Evolutionary conservation across 768 basidiomycete genomes (phyloP).

Genomic region (Boletus bicolor): DNA sequence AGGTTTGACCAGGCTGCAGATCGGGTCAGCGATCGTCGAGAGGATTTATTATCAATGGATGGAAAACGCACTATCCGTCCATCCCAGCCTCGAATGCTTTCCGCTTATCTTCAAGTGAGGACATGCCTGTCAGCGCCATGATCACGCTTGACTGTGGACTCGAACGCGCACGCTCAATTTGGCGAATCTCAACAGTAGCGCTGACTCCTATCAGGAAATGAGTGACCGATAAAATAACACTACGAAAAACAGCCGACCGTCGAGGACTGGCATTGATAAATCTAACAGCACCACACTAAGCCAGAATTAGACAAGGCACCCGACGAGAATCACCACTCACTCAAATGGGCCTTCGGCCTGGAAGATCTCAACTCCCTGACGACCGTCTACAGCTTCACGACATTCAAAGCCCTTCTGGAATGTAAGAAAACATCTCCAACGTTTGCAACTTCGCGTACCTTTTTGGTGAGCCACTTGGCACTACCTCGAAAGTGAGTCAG

Average conservation of each 20-base stretch:
- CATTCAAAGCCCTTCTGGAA: slow-evolving; percentile 61
- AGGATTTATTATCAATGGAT: not conserved
- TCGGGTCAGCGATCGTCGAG: not conserved
- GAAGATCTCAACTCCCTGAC: slow-evolving; percentile 78
- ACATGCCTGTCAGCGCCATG: slow-evolving; percentile 90
- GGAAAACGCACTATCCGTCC: slow-evolving; percentile 83
- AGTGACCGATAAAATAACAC: not conserved
- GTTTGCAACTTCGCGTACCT: slow-evolving; percentile 27
- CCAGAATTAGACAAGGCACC: not conserved
- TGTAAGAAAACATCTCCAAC: not conserved
- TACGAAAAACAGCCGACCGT: slow-evolving; percentile 48
- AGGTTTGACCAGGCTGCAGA: slow-evolving; percentile 81
- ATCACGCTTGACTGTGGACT: slow-evolving; percentile 48
- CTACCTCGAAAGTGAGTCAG: slow-evolving; percentile 27
- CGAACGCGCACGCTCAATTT: slow-evolving; percentile 53
- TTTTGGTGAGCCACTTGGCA: slow-evolving; percentile 65
- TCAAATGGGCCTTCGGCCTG: slow-evolving; percentile 77
- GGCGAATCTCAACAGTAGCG: slow-evolving; percentile 80
- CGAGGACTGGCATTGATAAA: slow-evolving; percentile 90
- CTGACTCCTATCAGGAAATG: slow-evolving; percentile 55
- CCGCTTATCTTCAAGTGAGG: slow-evolving; percentile 88
- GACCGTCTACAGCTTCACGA: slow-evolving; percentile 79
- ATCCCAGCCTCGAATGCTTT: slow-evolving; percentile 90
- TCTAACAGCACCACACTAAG: slow-evolving; percentile 81
- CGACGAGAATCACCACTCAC: slow-evolving; percentile 44